phyloP scores from a whole-genome alignment of 345 rosid species.

The Ceriops decandra region DNA sequence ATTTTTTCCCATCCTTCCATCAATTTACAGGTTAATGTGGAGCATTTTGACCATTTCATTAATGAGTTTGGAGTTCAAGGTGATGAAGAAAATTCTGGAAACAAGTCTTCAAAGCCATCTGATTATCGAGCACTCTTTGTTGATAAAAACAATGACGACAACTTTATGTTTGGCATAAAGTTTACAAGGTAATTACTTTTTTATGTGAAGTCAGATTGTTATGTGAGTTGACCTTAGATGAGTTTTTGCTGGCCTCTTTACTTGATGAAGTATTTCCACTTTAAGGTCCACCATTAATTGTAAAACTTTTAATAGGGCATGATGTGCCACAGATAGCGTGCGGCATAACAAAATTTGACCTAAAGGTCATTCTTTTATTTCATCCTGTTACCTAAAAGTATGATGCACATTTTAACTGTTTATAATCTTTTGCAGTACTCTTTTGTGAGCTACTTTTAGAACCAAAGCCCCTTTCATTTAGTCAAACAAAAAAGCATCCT shows the following conservation, averaged over 20 bases:
- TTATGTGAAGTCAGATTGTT: neutral
- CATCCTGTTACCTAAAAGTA: too few relatives aligned
- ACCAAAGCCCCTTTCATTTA: too few relatives aligned
- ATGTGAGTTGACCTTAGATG: neutral
- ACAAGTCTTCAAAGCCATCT: constrained; percentile 71
- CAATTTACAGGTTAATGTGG: constrained; percentile 65
- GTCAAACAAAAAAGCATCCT: too few relatives aligned
- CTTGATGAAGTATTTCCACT: too few relatives aligned
- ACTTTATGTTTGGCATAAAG: constrained; percentile 84
- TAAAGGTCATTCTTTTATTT: too few relatives aligned
- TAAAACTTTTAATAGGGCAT: too few relatives aligned
- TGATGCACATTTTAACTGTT: too few relatives aligned
- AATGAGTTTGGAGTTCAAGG: constrained; percentile 69
- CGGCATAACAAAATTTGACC: too few relatives aligned
- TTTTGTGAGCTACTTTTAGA: too few relatives aligned
- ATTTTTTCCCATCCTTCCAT: constrained; percentile 2
- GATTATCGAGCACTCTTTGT: constrained; percentile 81
- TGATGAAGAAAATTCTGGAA: constrained; percentile 37
- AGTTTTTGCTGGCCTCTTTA: neutral
- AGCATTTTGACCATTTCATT: constrained; percentile 67
- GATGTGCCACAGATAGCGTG: too few relatives aligned
- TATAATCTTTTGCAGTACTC: too few relatives aligned
- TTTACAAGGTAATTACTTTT: constrained; percentile 64
- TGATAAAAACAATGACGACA: constrained; percentile 58
- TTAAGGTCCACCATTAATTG: too few relatives aligned